Evolutionary conservation across 352 stramenopile genomes (phyloP), one percentile per base, ranked within the genome.

Genomic region (Chrysophaeum taylorii): DNA sequence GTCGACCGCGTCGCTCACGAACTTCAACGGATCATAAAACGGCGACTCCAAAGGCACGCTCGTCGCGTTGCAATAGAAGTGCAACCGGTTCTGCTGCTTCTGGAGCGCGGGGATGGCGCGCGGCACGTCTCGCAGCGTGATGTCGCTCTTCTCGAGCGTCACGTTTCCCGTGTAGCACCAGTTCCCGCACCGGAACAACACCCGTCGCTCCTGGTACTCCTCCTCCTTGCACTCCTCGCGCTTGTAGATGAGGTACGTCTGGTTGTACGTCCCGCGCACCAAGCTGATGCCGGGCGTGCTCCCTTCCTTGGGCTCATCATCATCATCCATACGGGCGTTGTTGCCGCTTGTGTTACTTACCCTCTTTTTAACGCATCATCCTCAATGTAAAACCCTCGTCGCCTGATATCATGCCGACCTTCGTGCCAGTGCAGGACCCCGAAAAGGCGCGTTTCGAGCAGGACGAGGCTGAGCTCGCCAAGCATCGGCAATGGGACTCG

Each of bases 161-260:
- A 97, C 85, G 72, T 88, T 88, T 36, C 90, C 91, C 52, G 79
- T 85, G 79, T 96, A 97, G 80, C 91, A 97, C 87, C 87, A 95
- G 78, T 96, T 96, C 41, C 91, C 91, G 73, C 90, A 97, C 50
- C 88, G 84, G 75, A 96, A 96, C 67, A 96, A 84, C 64, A 94
- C 89, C 54, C 94, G 82, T 70, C 92, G 85, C 63, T 91, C 80
- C 57, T 45, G 33, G 36, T 66, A 66, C 14, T 42, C 31, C 7
- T 16, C 57, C 9, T 39, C 63, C n/a, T 72, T 48, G 57, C 57
- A 5, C 35, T n/a, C 18, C 66, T 77, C 72, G 31, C 42, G 85
- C 37, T 83, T 84, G 31, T 84, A 82, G 48, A 94, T 85, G 64
- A 94, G 83, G 78, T 96, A 96, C 29, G 89, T 94, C 71, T 94